Evolutionary conservation across 805 yeast species (phyloP), one percentile per base, ranked within the genome.

Genomic region (Suhomyces sp.): DNA sequence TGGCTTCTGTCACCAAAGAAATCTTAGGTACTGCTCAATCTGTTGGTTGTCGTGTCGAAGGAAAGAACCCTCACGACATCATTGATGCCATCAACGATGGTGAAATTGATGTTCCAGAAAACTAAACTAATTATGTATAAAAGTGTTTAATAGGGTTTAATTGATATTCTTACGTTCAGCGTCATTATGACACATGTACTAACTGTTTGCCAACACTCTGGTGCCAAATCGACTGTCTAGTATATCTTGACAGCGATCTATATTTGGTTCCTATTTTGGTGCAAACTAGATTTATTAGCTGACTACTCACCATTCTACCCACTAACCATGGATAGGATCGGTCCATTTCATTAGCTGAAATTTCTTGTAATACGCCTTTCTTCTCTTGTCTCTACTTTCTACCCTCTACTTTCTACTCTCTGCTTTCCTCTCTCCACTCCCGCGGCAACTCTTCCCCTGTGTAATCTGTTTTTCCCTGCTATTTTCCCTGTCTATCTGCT

Each of bases 11-110:
- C 67, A 83, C 97, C 72, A 94, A 94, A 86, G 99, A 94, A 85
- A 89, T 94, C 75, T 87, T 94, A 76, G 99, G 99, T 80, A 94
- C 99, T 78, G 97, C 98, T 70, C 98, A 93, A 84, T 92, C 97
- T 63, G 96, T 94, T 73, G 99, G 99, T 72, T 92, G 97, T 83
- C 92, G 97, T 82, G 97, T 94, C 75, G 93, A 91, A 80, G 96
- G 92, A 82, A 93, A 94, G 86, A 93, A 93, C 86, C 97, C 99
- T 68, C 98, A 94, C 78, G 97, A 89, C 80, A 87, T 93, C 82
- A 93, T 94, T 73, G 99, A 92, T 68, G 97, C 93, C 78, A 94
- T 94, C 78, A 85, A 93, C 83, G 93, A 87, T 79, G 99, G 99
- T 81, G 97, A 91, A 81, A 86, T 94, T 75, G 98, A 93, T 77